Conservation (phyloP, 495 filamentous ascomycete genomes). For the Aspergillus taichungensis region DNA sequence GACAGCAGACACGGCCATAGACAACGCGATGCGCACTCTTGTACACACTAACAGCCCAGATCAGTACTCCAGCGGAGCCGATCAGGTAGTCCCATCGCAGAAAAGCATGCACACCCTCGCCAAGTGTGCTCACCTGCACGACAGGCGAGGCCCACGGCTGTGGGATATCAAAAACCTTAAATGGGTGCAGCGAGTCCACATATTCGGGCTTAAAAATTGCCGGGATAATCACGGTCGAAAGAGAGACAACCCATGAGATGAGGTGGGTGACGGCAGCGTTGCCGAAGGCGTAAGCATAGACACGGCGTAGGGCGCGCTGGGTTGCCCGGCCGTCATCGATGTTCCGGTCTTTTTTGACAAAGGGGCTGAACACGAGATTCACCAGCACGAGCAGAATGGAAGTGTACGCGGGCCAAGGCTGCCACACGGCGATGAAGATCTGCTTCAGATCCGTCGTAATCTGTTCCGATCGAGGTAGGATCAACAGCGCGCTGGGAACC, state of each 20-base stretch:
- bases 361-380: constrained; percentile 25
- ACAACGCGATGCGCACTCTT: constrained; percentile 28
- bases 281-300: constrained; percentile 46
- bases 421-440: constrained; percentile 49
- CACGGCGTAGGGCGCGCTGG: constrained; percentile 36
- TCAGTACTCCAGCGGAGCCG: constrained; percentile 38
- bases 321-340: constrained; percentile 18
- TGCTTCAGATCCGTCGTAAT: constrained; percentile 45
- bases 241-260: constrained; percentile 35
- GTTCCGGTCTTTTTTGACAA: constrained; percentile 20
- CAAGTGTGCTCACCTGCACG: constrained; percentile 31
- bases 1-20: constrained; percentile 19
- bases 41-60: constrained; percentile 47
- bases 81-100: constrained; percentile 52
- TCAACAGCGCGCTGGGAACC: constrained; percentile 42
- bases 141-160: constrained; percentile 31
- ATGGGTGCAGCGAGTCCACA: constrained; percentile 26
- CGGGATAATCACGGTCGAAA: constrained; percentile 30
- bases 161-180: constrained; percentile 30
- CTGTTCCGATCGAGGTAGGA: constrained; percentile 39
- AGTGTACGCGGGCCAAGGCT: constrained; percentile 47
- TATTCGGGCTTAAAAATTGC: constrained; percentile 24
- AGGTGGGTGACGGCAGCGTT: constrained; percentile 41
- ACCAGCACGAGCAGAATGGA: constrained; percentile 25
- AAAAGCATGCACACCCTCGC: constrained; percentile 42